Percentiles rank a stretch among this genome's conserved stretches.
phyloP scores from a whole-genome alignment of 345 rosid genomes.

The Salix caprea region DNA sequence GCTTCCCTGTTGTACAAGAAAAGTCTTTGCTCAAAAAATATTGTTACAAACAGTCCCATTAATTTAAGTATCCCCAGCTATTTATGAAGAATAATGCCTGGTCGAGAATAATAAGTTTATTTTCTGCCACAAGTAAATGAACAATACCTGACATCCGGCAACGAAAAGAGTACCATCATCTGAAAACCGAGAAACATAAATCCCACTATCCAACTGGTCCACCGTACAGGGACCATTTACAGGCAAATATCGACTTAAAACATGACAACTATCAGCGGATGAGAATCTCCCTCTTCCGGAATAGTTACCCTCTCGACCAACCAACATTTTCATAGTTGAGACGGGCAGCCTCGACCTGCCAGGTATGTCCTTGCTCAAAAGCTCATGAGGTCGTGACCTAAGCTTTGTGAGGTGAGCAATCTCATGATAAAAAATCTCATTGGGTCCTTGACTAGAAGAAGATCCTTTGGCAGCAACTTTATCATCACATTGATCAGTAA shows the following conservation, averaged over 20 bases:
- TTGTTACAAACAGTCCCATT: not conserved
- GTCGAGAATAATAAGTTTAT: not conserved
- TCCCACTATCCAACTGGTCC: constrained; percentile 36
- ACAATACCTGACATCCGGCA: constrained; percentile 55
- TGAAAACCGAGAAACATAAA: constrained; percentile 65
- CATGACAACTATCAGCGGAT: constrained; percentile 52
- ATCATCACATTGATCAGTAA: constrained; percentile 17
- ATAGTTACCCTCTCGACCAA: constrained; percentile 55
- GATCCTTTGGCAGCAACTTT: constrained; percentile 10
- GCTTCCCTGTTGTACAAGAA: constrained; percentile 35
- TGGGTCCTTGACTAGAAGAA: not conserved
- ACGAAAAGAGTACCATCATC: constrained; percentile 57
- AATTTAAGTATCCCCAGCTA: not conserved
- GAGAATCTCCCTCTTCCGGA: constrained; percentile 59
- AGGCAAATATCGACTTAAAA: constrained; percentile 56
- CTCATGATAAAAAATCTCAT: constrained; percentile 34
- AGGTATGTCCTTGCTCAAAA: constrained; percentile 19
- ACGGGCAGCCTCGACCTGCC: constrained; percentile 36
- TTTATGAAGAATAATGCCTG: not conserved
- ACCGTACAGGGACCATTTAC: constrained; percentile 43
- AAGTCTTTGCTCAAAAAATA: constrained; percentile 1
- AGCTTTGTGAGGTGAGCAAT: constrained; percentile 49
- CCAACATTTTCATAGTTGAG: constrained; percentile 57
- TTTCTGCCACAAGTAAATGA: not conserved
- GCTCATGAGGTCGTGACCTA: constrained; percentile 44